phyloP scores from a whole-genome alignment of 148 eudicot genomes.

The Vaccinium macrocarpon region DNA sequence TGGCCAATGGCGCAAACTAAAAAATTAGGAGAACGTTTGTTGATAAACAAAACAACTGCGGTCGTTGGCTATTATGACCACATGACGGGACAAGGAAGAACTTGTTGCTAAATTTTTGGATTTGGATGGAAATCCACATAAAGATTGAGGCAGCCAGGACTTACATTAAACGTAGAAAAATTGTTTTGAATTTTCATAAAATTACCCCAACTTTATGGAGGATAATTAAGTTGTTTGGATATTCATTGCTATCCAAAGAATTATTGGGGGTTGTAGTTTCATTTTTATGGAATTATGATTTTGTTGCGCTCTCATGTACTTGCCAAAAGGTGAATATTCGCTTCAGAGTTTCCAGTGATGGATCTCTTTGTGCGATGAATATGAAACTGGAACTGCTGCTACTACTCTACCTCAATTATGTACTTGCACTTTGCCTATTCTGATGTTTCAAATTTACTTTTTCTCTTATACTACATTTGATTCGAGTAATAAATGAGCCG shows the following conservation, averaged over 20 bases:
- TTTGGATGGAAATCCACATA: constrained; percentile 13
- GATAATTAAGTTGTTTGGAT: not conserved
- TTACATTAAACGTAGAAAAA: not conserved
- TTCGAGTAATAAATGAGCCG: too few species aligned
- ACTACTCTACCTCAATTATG: too few species aligned
- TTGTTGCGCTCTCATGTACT: not conserved
- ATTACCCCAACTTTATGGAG: not conserved
- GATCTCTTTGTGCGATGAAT: too few species aligned
- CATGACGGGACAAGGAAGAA: constrained; percentile 28
- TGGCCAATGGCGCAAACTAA: too few species aligned
- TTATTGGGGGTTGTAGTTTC: not conserved
- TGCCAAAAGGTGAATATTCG: not conserved
- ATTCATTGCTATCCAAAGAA: not conserved
- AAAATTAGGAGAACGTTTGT: too few species aligned
- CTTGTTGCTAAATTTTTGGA: constrained; percentile 30
- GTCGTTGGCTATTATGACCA: constrained; percentile 39
- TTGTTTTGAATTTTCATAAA: not conserved
- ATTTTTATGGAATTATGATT: not conserved
- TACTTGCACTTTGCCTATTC: too few species aligned
- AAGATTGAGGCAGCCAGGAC: constrained; percentile 11
- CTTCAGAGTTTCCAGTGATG: too few species aligned
- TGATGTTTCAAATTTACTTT: too few species aligned
- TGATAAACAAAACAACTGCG: constrained; percentile 6
- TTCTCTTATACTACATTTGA: too few species aligned
- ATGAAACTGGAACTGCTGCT: too few species aligned